Conservation (phyloP, 2,329 filamentous ascomycete genomes). For the Neonectria punicea region DNA sequence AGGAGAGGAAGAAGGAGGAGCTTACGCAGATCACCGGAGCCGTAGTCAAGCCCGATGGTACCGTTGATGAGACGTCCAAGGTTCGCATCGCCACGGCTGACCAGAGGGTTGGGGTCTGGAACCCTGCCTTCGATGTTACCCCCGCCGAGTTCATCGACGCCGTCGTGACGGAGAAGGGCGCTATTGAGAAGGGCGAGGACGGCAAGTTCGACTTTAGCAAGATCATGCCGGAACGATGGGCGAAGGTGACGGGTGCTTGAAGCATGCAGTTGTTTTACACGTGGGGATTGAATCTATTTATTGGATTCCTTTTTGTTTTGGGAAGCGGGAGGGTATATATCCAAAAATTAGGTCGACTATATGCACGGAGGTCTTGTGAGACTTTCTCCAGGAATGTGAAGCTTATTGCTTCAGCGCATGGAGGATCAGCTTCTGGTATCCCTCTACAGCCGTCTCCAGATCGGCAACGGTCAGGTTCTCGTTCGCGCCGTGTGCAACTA, state of each 20-base stretch:
- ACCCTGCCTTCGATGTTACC: slow-evolving; percentile 96
- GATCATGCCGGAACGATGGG: slow-evolving; percentile 67
- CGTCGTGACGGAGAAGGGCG: slow-evolving; percentile 91
- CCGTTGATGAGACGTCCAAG: slow-evolving; percentile 69
- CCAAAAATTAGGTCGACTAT: slow-evolving; percentile 37
- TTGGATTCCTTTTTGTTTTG: slow-evolving; percentile 19
- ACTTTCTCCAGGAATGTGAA: slow-evolving; percentile 13
- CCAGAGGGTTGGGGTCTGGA: slow-evolving; percentile 88
- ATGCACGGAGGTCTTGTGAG: slow-evolving; percentile 12
- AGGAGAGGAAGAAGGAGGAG: slow-evolving; percentile 84
- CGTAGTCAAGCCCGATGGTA: slow-evolving; percentile 70
- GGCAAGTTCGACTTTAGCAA: slow-evolving; percentile 75
- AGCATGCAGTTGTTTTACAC: background rate
- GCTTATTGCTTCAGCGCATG: slow-evolving; percentile 58
- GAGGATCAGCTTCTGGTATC: slow-evolving; percentile 77
- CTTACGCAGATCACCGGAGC: slow-evolving; percentile 87
- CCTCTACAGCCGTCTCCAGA: slow-evolving; percentile 80
- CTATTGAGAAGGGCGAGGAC: slow-evolving; percentile 78
- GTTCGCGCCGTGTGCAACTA: slow-evolving; percentile 87
- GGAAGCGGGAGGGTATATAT: slow-evolving; percentile 31
- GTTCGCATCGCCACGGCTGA: slow-evolving; percentile 84
- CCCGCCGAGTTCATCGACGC: slow-evolving; percentile 90
- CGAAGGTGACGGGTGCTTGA: slow-evolving; percentile 43
- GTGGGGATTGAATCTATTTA: slow-evolving; percentile 12
- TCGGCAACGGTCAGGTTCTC: slow-evolving; percentile 82